Evolutionary conservation across 1,139 yeast species (phyloP).

Genomic region (Candida gigantensis): DNA sequence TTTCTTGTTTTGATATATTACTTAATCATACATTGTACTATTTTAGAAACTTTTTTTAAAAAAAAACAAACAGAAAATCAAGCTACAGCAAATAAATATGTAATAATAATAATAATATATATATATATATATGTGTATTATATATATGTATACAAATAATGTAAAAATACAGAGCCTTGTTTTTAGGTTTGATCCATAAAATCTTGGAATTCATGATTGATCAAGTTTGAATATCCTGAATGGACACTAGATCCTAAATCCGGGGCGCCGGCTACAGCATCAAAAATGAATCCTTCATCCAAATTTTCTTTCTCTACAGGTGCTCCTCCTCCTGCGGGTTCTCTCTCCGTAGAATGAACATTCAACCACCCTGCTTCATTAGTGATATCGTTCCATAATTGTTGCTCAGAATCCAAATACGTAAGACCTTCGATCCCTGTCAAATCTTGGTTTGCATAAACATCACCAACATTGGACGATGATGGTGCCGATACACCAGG

Average conservation of each 20-base stretch:
- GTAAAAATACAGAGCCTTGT: too few relatives aligned
- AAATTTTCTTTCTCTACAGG: conserved; percentile 1
- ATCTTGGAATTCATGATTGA: conserved; percentile 44
- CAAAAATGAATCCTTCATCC: conserved; percentile 8
- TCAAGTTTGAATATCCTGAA: conserved; percentile 37
- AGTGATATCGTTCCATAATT: conserved; percentile 74
- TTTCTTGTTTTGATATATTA: conserved; percentile 4
- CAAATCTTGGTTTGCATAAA: conserved; percentile 36
- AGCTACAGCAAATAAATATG: too few relatives aligned
- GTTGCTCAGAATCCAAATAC: conserved; percentile 53
- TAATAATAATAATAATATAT: background rate
- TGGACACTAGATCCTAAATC: conserved; percentile 3
- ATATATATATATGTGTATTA: background rate
- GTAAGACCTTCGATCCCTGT: conserved; percentile 50
- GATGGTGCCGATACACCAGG: too few relatives aligned
- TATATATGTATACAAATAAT: background rate
- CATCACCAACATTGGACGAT: conserved; percentile 23
- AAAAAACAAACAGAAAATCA: too few relatives aligned
- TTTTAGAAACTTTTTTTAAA: conserved; percentile 6
- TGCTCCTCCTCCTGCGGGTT: background rate
- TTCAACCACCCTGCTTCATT: conserved; percentile 72
- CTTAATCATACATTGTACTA: conserved; percentile 4
- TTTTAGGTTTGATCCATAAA: conserved; percentile 24
- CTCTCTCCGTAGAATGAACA: conserved; percentile 13
- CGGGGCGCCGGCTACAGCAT: conserved; percentile 4